These are phyloP conservation scores for Pulveroboletus sp. DNA, from an alignment of 1,284 basidiomycete genomes.

Conservation along the genomic window DNA sequence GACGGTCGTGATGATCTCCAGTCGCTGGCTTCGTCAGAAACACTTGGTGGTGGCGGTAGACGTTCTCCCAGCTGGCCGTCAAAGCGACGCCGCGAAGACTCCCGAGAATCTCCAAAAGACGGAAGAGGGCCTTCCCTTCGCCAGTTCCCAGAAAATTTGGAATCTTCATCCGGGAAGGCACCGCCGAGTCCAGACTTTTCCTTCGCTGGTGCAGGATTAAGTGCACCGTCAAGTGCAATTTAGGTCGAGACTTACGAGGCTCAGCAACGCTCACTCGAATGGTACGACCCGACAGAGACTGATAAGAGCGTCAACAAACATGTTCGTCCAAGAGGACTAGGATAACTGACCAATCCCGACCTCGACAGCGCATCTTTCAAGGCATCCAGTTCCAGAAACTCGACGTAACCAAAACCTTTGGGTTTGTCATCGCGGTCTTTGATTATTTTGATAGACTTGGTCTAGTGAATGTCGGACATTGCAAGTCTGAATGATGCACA, in stretches of 20 bases:
- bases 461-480: slow-evolving; percentile 42
- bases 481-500: not conserved
- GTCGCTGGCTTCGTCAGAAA: slow-evolving; percentile 61
- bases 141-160: slow-evolving; percentile 82
- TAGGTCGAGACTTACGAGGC: slow-evolving; percentile 65
- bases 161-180: slow-evolving; percentile 55
- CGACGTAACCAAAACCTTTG: slow-evolving; percentile 98
- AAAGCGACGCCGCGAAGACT: slow-evolving; percentile 62
- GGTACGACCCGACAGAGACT: slow-evolving; percentile 77
- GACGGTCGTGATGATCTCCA: slow-evolving; percentile 69
- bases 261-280: slow-evolving; percentile 95
- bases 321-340: not conserved
- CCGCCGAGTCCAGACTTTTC: slow-evolving; percentile 63
- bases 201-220: slow-evolving; percentile 55
- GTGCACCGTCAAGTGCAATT: not conserved
- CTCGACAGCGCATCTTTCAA: slow-evolving; percentile 81
- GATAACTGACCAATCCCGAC: slow-evolving; percentile 49
- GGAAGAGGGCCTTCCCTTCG: slow-evolving; percentile 86
- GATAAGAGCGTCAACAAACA: slow-evolving; percentile 12
- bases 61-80: slow-evolving; percentile 54
- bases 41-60: slow-evolving; percentile 37
- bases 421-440: slow-evolving; percentile 89
- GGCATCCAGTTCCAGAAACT: slow-evolving; percentile 83
- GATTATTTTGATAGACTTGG: slow-evolving; percentile 90
- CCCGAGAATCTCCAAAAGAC: slow-evolving; percentile 54